Conservation (phyloP, 169 alveolate genomes). For the Cryptosporidium meleagridis region DNA sequence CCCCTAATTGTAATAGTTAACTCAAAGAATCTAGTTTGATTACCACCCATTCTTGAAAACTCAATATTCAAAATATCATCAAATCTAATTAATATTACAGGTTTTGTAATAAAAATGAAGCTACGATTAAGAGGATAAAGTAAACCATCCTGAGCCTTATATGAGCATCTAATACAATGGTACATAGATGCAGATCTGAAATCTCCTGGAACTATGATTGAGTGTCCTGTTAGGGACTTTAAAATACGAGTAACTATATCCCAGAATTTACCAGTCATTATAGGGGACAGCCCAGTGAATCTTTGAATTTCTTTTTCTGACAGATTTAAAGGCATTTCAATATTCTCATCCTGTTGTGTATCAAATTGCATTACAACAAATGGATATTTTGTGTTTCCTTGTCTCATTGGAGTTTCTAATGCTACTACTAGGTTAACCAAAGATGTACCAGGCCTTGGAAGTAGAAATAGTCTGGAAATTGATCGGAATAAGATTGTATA, state of each 20-base stretch:
- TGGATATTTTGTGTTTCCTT: conserved; percentile 96
- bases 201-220: conserved; percentile 95
- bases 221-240: conserved; percentile 89
- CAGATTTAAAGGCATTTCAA: conserved; percentile 87
- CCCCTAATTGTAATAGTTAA: conserved; percentile 88
- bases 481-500: conserved; percentile 92
- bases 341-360: conserved; percentile 89
- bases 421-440: conserved; percentile 92
- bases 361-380: conserved; percentile 94
- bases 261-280: conserved; percentile 83
- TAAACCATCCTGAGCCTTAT: conserved; percentile 95
- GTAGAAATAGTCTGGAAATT: conserved; percentile 91
- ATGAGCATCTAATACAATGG: conserved; percentile 93
- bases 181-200: conserved; percentile 86
- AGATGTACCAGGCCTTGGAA: conserved; percentile 94
- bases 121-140: conserved; percentile 94
- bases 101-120: conserved; percentile 94
- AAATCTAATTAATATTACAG: conserved; percentile 93
- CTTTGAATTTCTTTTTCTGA: conserved; percentile 88
- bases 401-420: conserved; percentile 93
- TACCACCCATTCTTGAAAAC: conserved; percentile 92
- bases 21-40: conserved; percentile 94
- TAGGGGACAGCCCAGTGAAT: conserved; percentile 76
- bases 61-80: conserved; percentile 94
- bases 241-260: conserved; percentile 93